Evolutionary conservation across 495 filamentous ascomycete genomes (phyloP).

Genomic region (Viridothelium virens): DNA sequence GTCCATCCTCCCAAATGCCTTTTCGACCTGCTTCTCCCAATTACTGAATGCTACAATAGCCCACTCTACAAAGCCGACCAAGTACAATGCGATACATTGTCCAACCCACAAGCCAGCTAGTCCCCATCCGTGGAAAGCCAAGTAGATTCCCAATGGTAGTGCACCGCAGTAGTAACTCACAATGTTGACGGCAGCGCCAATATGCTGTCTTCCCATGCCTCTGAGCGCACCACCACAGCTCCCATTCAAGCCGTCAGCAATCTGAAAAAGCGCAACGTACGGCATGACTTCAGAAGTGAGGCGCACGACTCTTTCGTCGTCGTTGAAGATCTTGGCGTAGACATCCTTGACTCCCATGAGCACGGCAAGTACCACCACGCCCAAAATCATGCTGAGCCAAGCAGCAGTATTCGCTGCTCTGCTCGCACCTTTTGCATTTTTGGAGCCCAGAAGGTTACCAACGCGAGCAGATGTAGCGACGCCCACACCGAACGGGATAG

Average conservation of each 20-base stretch:
- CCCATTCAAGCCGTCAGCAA: constrained; percentile 82
- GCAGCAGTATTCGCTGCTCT: constrained; percentile 73
- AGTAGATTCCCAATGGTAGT: constrained; percentile 72
- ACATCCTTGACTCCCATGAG: constrained; percentile 67
- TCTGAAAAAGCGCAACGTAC: constrained; percentile 88
- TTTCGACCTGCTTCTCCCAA: constrained; percentile 70
- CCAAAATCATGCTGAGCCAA: constrained; percentile 61
- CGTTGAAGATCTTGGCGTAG: constrained; percentile 79
- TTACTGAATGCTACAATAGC: constrained; percentile 66
- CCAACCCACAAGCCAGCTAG: constrained; percentile 79
- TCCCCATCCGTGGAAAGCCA: constrained; percentile 88
- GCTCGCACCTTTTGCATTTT: constrained; percentile 58
- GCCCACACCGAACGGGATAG: constrained; percentile 83
- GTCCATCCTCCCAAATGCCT: constrained; percentile 72
- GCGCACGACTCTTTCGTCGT: constrained; percentile 63
- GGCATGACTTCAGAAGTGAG: constrained; percentile 79
- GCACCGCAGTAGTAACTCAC: constrained; percentile 85
- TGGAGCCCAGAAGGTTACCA: constrained; percentile 73
- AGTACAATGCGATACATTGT: constrained; percentile 79
- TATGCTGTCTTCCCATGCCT: constrained; percentile 83
- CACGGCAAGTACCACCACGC: constrained; percentile 58
- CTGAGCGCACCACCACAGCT: constrained; percentile 75
- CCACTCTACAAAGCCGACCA: constrained; percentile 77
- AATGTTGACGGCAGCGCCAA: constrained; percentile 81
- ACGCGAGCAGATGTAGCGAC: constrained; percentile 74